Evolutionary conservation across 768 basidiomycete genomes (phyloP).

Genomic region (Rhizopogon vinicolor): DNA sequence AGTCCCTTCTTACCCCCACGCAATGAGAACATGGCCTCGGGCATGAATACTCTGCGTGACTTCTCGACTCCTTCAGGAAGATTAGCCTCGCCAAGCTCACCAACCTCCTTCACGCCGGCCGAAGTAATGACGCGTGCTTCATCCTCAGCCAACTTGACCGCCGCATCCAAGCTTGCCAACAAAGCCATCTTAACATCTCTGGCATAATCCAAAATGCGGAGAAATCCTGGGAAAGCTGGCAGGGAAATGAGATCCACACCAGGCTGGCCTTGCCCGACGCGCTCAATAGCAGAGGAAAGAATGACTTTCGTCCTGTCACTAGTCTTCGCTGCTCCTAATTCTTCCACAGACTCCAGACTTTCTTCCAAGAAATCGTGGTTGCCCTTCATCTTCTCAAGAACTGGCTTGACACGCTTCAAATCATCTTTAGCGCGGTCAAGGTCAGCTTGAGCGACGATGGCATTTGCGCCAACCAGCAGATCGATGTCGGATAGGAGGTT

Average conservation of each 20-base stretch:
- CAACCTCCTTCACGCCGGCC: constrained; percentile 61
- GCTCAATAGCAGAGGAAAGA: constrained; percentile 66
- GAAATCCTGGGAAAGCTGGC: constrained; percentile 80
- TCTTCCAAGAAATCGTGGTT: constrained; percentile 75
- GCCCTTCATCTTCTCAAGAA: constrained; percentile 83
- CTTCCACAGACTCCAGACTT: constrained; percentile 74
- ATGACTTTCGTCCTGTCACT: constrained; percentile 50
- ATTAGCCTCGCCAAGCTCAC: constrained; percentile 66
- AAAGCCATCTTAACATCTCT: constrained; percentile 71
- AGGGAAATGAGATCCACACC: constrained; percentile 54
- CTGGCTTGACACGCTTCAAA: constrained; percentile 64
- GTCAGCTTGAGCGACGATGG: constrained; percentile 80
- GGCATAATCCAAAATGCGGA: constrained; percentile 84
- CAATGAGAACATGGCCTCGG: constrained; percentile 94
- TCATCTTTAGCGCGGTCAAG: constrained; percentile 66
- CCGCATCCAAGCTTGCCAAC: constrained; percentile 77
- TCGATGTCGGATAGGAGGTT: constrained; percentile 90
- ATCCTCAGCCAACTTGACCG: constrained; percentile 76
- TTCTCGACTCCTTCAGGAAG: constrained; percentile 81
- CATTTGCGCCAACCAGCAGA: constrained; percentile 80
- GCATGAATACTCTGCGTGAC: constrained; percentile 81
- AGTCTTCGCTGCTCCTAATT: constrained; percentile 56
- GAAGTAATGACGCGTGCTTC: constrained; percentile 71
- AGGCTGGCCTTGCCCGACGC: constrained; percentile 71
- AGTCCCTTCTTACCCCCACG: constrained; percentile 37